Percentiles rank a stretch among this genome's conserved stretches.
Evolutionary conservation across 805 yeast species (phyloP).

Genomic region (Maudiozyma pseudohumilis): DNA sequence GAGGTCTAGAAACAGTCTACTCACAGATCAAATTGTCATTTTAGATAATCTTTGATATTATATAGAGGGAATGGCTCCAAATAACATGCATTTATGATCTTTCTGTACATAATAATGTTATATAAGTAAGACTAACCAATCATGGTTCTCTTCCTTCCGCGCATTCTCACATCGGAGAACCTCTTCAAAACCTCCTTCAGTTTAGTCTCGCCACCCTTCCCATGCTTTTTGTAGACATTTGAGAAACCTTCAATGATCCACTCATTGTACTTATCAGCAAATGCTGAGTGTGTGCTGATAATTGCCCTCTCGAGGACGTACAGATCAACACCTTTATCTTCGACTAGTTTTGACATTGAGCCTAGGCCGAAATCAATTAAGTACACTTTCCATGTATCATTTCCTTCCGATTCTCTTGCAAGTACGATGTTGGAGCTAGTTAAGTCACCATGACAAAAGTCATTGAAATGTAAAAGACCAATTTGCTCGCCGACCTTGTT

Average conservation of each 20-base stretch:
- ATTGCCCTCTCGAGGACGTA: conserved; percentile 91
- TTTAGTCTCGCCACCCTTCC: conserved; percentile 32
- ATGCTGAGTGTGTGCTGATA: conserved; percentile 77
- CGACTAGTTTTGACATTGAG: conserved; percentile 61
- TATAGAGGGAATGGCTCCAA: too few relatives aligned
- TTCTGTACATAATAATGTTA: too few relatives aligned
- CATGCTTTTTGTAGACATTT: conserved; percentile 26
- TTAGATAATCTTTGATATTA: too few relatives aligned
- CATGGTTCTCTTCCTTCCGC: conserved; percentile 95
- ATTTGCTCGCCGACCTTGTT: conserved; percentile 53
- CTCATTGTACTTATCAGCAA: conserved; percentile 49
- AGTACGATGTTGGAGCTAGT: conserved; percentile 82
- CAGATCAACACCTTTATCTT: conserved; percentile 94
- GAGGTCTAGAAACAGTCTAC: too few relatives aligned
- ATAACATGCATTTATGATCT: too few relatives aligned
- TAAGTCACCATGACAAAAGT: conserved; percentile 86
- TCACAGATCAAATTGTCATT: too few relatives aligned
- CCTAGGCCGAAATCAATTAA: conserved; percentile 91
- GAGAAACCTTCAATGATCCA: conserved; percentile 71
- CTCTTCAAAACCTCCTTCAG: conserved; percentile 47
- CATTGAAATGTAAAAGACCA: conserved; percentile 62
- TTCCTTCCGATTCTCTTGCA: conserved; percentile 16
- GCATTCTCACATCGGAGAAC: conserved; percentile 72
- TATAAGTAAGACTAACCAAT: conserved; percentile 62
- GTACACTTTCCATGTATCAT: conserved; percentile 35